phyloP scores from a whole-genome alignment of 148 eudicot species.

The Rheum nobile region DNA sequence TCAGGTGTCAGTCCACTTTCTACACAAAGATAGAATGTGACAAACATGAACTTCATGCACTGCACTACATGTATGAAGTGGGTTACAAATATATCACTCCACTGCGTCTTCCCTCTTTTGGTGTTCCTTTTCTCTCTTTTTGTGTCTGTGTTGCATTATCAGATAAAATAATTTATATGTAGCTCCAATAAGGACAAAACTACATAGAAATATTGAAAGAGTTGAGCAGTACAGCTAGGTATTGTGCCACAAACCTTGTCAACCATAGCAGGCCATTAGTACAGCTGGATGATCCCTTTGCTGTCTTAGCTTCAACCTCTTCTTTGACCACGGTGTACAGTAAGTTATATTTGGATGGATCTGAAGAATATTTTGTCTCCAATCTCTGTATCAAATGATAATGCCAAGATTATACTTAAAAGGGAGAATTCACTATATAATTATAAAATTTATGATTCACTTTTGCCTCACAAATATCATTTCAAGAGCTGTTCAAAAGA shows the following conservation, averaged over 20 bases:
- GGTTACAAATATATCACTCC: not conserved
- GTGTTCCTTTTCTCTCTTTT: not conserved
- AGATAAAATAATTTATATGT: not conserved
- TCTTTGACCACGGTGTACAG: conserved; percentile 66
- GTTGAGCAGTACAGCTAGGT: not conserved
- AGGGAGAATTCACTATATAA: not conserved
- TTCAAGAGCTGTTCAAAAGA: not conserved
- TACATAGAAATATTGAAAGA: not conserved
- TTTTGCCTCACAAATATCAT: not conserved
- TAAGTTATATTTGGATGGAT: conserved; percentile 62
- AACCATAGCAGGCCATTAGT: conserved; percentile 94
- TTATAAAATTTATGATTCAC: not conserved
- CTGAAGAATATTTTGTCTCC: conserved; percentile 58
- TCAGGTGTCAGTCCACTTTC: not conserved
- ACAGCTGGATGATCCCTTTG: conserved; percentile 87
- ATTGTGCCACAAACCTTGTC: conserved; percentile 45
- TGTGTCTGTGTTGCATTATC: not conserved
- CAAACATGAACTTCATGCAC: not conserved
- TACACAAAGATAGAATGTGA: not conserved
- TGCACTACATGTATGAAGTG: not conserved
- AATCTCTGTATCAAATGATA: conserved; percentile 45
- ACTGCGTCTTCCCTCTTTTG: not conserved
- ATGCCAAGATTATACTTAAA: conserved; percentile 1
- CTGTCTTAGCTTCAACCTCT: conserved; percentile 79
- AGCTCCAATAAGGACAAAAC: not conserved